phyloP scores from a whole-genome alignment of 2,329 filamentous ascomycete genomes.

The Phaeosphaeria sp. region DNA sequence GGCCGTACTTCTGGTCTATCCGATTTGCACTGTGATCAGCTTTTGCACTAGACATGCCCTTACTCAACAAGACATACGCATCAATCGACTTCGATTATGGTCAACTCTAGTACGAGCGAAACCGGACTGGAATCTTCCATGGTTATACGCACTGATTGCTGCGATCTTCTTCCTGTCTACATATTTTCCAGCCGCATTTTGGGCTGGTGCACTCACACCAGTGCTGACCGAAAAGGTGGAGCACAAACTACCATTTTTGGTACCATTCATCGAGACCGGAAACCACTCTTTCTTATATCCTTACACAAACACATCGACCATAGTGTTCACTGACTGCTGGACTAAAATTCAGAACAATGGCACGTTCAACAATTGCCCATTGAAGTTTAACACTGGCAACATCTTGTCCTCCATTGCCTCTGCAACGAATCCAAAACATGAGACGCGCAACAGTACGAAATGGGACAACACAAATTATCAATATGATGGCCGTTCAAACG shows the following conservation, averaged over 20 bases:
- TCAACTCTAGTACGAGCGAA: too few relatives aligned
- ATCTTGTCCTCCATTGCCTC: background rate
- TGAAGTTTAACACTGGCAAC: background rate
- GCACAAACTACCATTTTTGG: too few relatives aligned
- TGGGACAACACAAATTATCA: background rate
- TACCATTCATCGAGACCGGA: too few relatives aligned
- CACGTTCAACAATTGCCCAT: background rate
- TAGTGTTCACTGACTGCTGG: background rate
- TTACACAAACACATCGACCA: background rate
- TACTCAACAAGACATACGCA: too few relatives aligned
- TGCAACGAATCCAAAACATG: background rate
- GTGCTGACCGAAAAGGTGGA: background rate
- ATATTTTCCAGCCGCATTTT: background rate
- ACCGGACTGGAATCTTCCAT: too few relatives aligned
- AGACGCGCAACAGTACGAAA: background rate
- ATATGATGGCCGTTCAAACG: background rate
- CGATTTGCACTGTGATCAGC: too few relatives aligned
- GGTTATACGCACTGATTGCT: too few relatives aligned
- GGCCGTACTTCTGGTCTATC: too few relatives aligned
- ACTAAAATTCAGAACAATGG: background rate
- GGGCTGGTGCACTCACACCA: background rate
- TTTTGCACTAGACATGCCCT: too few relatives aligned
- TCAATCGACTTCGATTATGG: too few relatives aligned
- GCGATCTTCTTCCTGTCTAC: too few relatives aligned
- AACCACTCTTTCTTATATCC: too few relatives aligned